phyloP scores from a whole-genome alignment of 176 grass and related monocot species.

The Avena sativa region DNA sequence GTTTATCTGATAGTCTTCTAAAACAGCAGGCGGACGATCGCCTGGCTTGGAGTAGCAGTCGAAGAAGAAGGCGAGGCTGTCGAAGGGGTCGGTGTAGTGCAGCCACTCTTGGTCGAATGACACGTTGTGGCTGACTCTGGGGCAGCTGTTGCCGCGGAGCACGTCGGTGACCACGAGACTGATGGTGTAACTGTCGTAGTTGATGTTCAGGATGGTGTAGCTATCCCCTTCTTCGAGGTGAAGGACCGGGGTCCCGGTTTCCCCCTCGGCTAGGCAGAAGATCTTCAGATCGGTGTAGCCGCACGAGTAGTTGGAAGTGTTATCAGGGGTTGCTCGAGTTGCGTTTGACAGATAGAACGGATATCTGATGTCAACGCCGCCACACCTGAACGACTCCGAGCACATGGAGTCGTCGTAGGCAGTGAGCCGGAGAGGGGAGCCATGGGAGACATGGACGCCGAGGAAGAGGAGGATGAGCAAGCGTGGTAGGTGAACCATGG shows the following conservation, averaged over 20 bases:
- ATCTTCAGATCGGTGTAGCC: constrained; percentile 53
- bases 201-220: constrained; percentile 19
- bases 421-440: background rate
- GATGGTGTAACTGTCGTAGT: background rate
- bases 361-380: background rate
- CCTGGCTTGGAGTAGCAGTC: background rate
- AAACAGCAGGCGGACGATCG: accelerated
- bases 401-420: background rate
- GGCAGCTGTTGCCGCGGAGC: background rate
- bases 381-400: background rate
- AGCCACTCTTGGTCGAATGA: background rate
- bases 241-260: accelerated
- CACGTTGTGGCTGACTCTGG: background rate
- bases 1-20: background rate
- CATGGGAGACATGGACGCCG: constrained; percentile 27
- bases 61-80: constrained; percentile 37
- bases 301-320: constrained; percentile 2
- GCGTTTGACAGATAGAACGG: background rate
- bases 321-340: accelerated
- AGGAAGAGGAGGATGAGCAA: background rate
- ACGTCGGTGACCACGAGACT: background rate
- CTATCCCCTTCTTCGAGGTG: accelerated
- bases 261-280: background rate
- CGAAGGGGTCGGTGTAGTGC: background rate
- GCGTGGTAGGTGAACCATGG: constrained; percentile 24